Evolutionary conservation across 2,329 filamentous ascomycete genomes (phyloP).

Genomic region (Coniochaeta ligniaria): DNA sequence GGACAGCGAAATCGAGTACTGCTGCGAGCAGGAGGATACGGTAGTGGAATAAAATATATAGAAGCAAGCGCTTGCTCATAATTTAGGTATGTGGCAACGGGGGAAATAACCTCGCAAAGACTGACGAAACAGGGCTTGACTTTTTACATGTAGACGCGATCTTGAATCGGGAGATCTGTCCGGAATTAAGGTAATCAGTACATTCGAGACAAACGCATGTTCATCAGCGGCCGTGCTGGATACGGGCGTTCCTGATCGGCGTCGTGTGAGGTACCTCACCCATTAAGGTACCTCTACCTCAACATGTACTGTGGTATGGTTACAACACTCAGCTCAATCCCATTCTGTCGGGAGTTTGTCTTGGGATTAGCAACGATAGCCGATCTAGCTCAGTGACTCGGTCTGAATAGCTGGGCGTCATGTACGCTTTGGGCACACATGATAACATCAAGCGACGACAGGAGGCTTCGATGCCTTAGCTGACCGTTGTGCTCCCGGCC

Average conservation of each 20-base stretch:
- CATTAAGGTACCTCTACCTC: too few species aligned
- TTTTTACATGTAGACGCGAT: too few species aligned
- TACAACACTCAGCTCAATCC: background rate
- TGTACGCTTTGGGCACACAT: too few species aligned
- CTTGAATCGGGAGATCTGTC: background rate
- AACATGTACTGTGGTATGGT: too few species aligned
- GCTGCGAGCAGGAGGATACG: too few species aligned
- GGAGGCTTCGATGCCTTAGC: background rate
- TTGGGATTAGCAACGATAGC: background rate
- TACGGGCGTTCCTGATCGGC: background rate
- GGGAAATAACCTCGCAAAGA: too few species aligned
- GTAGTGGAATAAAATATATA: too few species aligned
- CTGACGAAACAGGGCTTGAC: too few species aligned
- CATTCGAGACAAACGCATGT: background rate
- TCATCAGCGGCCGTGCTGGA: background rate
- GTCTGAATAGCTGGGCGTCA: background rate
- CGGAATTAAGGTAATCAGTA: too few species aligned
- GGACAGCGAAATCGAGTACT: background rate
- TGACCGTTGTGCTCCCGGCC: background rate
- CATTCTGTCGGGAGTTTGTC: background rate
- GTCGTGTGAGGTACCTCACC: too few species aligned
- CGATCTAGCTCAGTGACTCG: background rate
- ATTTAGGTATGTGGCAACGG: too few species aligned
- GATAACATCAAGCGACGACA: background rate
- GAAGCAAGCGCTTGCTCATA: too few species aligned